Base-by-base conservation (phyloP, 2,329 filamentous ascomycete species). In the Hysterium pulicare region DNA sequence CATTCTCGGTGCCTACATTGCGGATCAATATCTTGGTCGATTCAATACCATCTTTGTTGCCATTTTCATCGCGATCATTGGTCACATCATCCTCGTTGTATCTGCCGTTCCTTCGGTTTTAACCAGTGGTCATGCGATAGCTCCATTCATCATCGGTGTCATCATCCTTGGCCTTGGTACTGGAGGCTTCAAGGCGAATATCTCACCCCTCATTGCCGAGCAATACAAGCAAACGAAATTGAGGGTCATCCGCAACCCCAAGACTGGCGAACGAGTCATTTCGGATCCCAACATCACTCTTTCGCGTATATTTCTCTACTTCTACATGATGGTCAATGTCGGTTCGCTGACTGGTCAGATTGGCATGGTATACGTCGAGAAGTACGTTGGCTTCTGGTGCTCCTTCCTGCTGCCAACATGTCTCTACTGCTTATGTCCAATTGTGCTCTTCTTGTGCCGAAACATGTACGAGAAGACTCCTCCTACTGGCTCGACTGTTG, bases 331-430 rank as follows among this genome's bases (percentile, higher is more conserved):
- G 57, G 82, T 86, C 69, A 86, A 86, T 58, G 59, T 84, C 15
- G 85, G 85, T 23, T 78, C 82, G 20, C 69, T 83, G 33, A 57
- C 73, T 34, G 80, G 76, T 33, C 81, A 83, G 62, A 75, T 85
- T 44, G 72, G 71, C 56, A 88, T 84, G 79, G 82, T 82, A 24
- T 90, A 86, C 57, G 80, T 84, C 2, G 86, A 89, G 66, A 84
- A 85, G 60, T 87, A 86, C 47, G 76, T 87, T 36, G 85, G 85
- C 6, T 89, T 87, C 71, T 90, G 83, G 82, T 74, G 86, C 19
- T 76, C 84, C 0, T 90, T 75, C 69, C 66, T 84, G 30, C 73
- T 88, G 9, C 84, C 84, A 8, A 87, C 84, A 1, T 62, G 73
- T 42, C 68, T 87, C 57, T 86, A 86, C 71, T 72, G 79, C 31